Evolutionary conservation across 805 yeast genomes (phyloP).

Genomic region (Tetrapisispora pingtungensis): DNA sequence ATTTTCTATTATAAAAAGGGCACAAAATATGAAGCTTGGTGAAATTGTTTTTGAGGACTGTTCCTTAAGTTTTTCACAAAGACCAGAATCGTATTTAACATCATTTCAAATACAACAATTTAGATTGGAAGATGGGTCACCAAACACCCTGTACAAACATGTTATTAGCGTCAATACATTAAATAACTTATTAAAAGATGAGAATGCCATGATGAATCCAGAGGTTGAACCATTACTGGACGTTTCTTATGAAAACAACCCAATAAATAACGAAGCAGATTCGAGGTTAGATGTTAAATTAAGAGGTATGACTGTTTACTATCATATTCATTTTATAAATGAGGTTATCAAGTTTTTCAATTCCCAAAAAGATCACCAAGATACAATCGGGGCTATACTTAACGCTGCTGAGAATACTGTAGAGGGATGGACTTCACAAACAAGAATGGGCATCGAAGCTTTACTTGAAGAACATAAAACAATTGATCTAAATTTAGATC

Average conservation of each 20-base stretch:
- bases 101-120: constrained; percentile 72
- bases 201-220: not conserved
- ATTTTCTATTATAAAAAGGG: constrained; percentile 40
- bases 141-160: constrained; percentile 69
- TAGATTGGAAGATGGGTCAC: constrained; percentile 79
- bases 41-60: constrained; percentile 79
- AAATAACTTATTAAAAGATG: constrained; percentile 26
- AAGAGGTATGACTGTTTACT: constrained; percentile 80
- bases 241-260: constrained; percentile 74
- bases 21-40: constrained; percentile 42
- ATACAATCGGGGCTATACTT: constrained; percentile 82
- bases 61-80: constrained; percentile 56
- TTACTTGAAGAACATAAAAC: constrained; percentile 94
- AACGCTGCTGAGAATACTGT: constrained; percentile 92
- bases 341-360: constrained; percentile 66
- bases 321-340: constrained; percentile 76
- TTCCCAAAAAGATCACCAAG: constrained; percentile 78
- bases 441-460: constrained; percentile 84
- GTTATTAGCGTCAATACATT: constrained; percentile 73
- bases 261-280: constrained; percentile 77
- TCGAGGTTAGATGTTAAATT: constrained; percentile 62
- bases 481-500: constrained; percentile 69
- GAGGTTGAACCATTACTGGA: constrained; percentile 57
- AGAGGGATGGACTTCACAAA: constrained; percentile 81
- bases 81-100: constrained; percentile 68